phyloP scores from a whole-genome alignment of 2,329 filamentous ascomycete species.

The Trichocomaceae sp. region DNA sequence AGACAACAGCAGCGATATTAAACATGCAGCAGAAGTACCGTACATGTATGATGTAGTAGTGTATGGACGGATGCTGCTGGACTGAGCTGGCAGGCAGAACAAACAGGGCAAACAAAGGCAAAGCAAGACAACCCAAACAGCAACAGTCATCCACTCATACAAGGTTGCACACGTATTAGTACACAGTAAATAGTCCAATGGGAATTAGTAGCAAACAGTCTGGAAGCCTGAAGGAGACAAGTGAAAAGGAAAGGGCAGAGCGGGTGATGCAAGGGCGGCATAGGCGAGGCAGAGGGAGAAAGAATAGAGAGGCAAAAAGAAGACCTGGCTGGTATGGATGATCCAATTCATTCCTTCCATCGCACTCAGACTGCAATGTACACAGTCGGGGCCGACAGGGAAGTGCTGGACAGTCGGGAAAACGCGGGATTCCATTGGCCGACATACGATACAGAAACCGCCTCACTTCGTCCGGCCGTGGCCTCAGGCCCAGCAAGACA shows the following conservation, averaged over 20 bases:
- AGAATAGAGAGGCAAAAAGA: not conserved
- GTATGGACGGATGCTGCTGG: not conserved
- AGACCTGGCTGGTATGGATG: not conserved
- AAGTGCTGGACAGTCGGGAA: constrained; percentile 2
- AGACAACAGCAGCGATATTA: not conserved
- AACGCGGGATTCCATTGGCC: constrained; percentile 3
- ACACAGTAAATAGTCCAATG: not conserved
- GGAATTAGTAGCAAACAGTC: not conserved
- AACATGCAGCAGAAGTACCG: constrained; percentile 3
- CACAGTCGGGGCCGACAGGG: constrained; percentile 4
- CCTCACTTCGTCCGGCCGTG: constrained; percentile 9
- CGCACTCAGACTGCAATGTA: too few species aligned
- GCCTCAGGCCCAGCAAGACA: too few species aligned
- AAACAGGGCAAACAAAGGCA: constrained; percentile 2
- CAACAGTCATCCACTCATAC: constrained; percentile 10
- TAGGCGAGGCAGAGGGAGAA: constrained; percentile 1
- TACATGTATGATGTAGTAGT: not conserved
- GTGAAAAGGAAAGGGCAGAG: not conserved
- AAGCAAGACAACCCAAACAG: constrained; percentile 5
- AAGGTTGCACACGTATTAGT: constrained; percentile 12
- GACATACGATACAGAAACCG: not conserved
- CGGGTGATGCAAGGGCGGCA: constrained; percentile 11
- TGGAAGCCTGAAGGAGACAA: not conserved
- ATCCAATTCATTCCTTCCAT: not conserved
- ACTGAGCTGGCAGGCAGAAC: constrained; percentile 7